These are phyloP conservation scores for Murraya koenigii DNA, from an alignment of 345 rosid species.

Conservation along the genomic window DNA sequence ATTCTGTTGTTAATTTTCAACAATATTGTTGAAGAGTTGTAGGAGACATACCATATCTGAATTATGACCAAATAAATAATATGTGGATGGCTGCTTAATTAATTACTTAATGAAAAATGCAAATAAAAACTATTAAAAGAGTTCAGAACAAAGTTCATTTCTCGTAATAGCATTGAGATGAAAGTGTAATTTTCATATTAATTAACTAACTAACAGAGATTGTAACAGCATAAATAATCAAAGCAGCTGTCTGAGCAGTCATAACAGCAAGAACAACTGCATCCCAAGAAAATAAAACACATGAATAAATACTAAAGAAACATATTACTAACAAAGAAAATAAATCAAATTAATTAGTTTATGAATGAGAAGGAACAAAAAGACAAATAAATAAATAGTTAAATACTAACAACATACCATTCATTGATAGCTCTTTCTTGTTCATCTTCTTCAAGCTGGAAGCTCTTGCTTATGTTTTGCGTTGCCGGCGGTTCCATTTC, in stretches of 20 bases:
- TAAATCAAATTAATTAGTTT: background rate
- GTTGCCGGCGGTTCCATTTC: slow-evolving; percentile 45
- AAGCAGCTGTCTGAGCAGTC: slow-evolving; percentile 42
- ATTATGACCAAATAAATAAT: background rate
- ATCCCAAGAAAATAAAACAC: background rate
- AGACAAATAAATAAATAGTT: background rate
- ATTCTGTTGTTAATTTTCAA: background rate
- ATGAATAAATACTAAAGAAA: background rate
- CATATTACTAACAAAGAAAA: background rate
- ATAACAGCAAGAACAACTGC: slow-evolving; percentile 55
- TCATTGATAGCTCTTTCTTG: slow-evolving; percentile 33
- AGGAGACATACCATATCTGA: background rate
- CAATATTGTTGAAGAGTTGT: background rate
- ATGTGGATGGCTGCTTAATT: background rate
- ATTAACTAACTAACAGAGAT: slow-evolving; percentile 1
- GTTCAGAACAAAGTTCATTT: background rate
- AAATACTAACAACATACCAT: slow-evolving; percentile 24
- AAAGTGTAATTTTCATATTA: background rate
- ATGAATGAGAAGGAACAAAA: background rate
- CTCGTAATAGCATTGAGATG: background rate
- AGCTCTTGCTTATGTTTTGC: slow-evolving; percentile 29
- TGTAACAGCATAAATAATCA: slow-evolving; percentile 37
- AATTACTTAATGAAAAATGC: background rate
- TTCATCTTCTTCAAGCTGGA: slow-evolving; percentile 34
- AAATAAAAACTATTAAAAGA: background rate